Base-by-base conservation (phyloP, 208 protist species). In the Trypanosoma conorhini region DNA sequence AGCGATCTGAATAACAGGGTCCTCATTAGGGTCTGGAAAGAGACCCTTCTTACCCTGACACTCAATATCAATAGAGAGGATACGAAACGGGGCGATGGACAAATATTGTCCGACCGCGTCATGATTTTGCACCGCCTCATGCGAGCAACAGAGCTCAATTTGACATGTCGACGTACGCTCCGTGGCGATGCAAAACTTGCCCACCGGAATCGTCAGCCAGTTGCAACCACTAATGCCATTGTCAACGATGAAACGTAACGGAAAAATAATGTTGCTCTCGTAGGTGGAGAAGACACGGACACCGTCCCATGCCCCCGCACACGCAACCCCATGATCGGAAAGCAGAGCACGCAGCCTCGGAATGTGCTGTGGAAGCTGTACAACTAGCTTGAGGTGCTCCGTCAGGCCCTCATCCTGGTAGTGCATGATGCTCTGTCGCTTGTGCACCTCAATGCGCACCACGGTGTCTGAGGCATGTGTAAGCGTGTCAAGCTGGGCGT, bases 1-100 rank as follows among this genome's bases (percentile, higher is more conserved):
- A 0, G 98, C 97, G 59, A 99, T 99, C 74, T 99, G 98, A 80
- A 99, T 99, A 22, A 99, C 98, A 17, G 98, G 96, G 83, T 99
- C 99, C 26, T 97, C 63, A 62, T 99, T 95, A 28, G 99, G 81
- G 44, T 99, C 97, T 7, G 99, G 99, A 75, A 99, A 99, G 44
- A 98, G 59, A 9, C 99, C 99, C 60, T 98, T 98, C 44, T 97
- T 85, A 24, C 98, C 98, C 31, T 98, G 85, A 72, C 99, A 99
- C 83, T 99, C 98, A 79, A 99, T 99, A 87, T 99, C 98, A 70
- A 99, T 99, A 33, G 93, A 98, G 12, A 99, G 85, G 52, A 99
- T 99, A 61, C 99, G 93, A 42, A 99, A 90, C 0, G 99, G 99
- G 8, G 99, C 99, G 42, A 99, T 98, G 28, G 94, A 70, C 5